Base-by-base conservation (phyloP, 2,329 filamentous ascomycete genomes). In the Thelonectria olida region DNA sequence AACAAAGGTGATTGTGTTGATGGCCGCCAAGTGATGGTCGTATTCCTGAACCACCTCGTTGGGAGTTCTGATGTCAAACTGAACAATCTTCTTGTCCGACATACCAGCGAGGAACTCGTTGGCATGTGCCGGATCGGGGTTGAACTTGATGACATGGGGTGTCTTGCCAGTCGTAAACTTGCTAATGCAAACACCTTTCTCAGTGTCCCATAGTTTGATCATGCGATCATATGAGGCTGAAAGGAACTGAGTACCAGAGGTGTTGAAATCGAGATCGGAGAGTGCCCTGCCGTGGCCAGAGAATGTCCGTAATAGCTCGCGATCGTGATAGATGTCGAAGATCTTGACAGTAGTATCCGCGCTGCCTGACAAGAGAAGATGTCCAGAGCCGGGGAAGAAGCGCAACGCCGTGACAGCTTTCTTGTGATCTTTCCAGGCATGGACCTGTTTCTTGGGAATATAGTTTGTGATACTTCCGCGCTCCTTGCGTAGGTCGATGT, bases 201-300 rank as follows among this genome's bases (percentile, higher is more conserved):
- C 96, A 1, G 95, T 97, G 72, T 99, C 96, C 96, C 96, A 99
- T 27, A 99, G 85, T 79, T 98, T 97, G 82, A 98, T 97, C 81
- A 92, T 91, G 54, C 95, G 91, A 76, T 99, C 96, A 77, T 96
- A 99, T 15, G 92, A 96, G 1, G 92, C 91, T 3, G 94, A 94
- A 23, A 99, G 80, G 82, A 99, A 99, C 55, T 91, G 91, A 10
- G 88, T 91, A 53, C 96, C 96, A 28, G 88, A 85, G 4, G 84
- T 84, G 72, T 94, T 93, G 85, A 98, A 98, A 69, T 91, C 91
- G 44, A 96, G 88, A 74, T 97, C 95, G 25, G 94, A 95, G 23
- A 98, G 84, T 17, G 93, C 91, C 78, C 97, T 98, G 31, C 85
- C 90, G 76, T 99, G 96, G 9, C 96, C 96, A 17, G 88, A 89